Evolutionary conservation across 257 asterid species (phyloP).

Genomic region (Fraxinus quadrangulata): DNA sequence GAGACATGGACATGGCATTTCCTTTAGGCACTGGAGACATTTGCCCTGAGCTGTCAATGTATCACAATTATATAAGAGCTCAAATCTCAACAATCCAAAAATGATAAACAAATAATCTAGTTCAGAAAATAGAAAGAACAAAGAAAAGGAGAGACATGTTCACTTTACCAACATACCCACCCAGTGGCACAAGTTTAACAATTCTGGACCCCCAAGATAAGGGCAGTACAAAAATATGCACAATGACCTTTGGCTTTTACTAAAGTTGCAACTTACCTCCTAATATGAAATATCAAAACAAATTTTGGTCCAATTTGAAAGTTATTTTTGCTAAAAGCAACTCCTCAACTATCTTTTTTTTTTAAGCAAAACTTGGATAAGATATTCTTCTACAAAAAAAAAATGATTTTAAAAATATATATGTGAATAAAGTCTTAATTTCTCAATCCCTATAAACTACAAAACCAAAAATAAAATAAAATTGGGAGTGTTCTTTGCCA

Average conservation of each 20-base stretch:
- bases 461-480: not conserved
- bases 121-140: not conserved
- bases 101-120: not conserved
- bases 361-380: not conserved
- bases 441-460: not conserved
- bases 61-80: conserved; percentile 40
- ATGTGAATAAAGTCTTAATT: not conserved
- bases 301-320: not conserved
- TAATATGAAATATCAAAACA: conserved; percentile 12
- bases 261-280: conserved; percentile 5
- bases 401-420: not conserved
- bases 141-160: not conserved
- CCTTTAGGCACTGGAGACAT: conserved; percentile 43
- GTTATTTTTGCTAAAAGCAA: not conserved
- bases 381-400: not conserved
- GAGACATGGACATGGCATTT: conserved; percentile 60
- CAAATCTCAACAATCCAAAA: conserved; percentile 2
- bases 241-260: not conserved
- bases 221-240: not conserved
- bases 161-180: not conserved
- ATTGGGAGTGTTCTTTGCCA: not conserved
- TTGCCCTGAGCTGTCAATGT: conserved; percentile 72
- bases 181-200: not conserved
- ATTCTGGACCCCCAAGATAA: not conserved
- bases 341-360: too few species aligned